A percentile compares a stretch with the other conserved stretches of the same genome.
Evolutionary conservation across 768 basidiomycete genomes (phyloP).

Genomic region (Trametopsis cervina): DNA sequence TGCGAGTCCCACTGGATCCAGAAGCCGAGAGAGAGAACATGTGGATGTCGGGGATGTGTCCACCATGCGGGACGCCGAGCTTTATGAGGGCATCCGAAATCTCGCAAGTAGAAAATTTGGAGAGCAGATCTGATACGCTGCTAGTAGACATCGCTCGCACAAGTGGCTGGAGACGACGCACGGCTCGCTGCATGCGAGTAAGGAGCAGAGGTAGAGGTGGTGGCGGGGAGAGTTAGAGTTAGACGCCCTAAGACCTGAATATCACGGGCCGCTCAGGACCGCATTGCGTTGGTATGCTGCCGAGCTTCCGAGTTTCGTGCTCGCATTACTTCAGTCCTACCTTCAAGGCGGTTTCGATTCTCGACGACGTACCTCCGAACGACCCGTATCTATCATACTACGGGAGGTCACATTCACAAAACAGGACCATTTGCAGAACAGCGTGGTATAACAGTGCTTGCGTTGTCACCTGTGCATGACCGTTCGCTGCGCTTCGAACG

Average conservation of each 20-base stretch:
- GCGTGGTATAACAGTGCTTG: no score
- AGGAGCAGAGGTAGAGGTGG: not conserved
- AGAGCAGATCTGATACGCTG: conserved; percentile 12
- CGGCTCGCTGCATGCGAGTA: conserved; percentile 3
- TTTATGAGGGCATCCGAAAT: conserved; percentile 87
- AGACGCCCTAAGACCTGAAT: no score
- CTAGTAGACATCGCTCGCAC: conserved; percentile 18
- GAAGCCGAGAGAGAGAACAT: conserved; percentile 40
- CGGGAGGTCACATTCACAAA: no score
- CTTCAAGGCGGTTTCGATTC: no score
- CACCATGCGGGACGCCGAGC: conserved; percentile 63
- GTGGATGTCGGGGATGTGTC: conserved; percentile 74
- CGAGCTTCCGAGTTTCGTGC: no score
- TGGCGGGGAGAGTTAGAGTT: not conserved
- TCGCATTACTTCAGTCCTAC: no score
- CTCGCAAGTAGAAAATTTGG: conserved; percentile 67
- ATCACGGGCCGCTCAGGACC: no score
- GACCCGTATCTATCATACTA: no score
- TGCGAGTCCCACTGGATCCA: conserved; percentile 29
- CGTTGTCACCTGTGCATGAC: no score
- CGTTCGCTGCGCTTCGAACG: not conserved
- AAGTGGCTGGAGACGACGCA: conserved; percentile 8
- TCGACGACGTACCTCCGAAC: no score
- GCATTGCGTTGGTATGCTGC: no score
- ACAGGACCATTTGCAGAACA: no score